phyloP scores from a whole-genome alignment of 805 yeast species.

The Ogataea ganodermae region DNA sequence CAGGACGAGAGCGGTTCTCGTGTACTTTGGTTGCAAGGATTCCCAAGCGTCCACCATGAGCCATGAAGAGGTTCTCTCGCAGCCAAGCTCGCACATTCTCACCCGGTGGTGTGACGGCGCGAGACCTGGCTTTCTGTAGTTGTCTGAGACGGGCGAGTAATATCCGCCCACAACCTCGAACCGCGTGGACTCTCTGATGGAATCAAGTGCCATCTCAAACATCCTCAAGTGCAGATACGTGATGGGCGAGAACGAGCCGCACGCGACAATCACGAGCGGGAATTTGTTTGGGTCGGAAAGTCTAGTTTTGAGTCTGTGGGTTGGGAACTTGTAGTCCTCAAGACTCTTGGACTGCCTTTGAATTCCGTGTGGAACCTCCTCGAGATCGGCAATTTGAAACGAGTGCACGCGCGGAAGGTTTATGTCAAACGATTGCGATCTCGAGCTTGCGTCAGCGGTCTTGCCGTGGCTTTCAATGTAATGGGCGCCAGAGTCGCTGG shows the following conservation, averaged over 20 bases:
- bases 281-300: constrained; percentile 73
- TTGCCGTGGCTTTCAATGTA: not conserved
- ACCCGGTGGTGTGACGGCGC: constrained; percentile 90
- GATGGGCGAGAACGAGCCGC: constrained; percentile 96
- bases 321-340: constrained; percentile 76
- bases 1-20: constrained; percentile 91
- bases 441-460: not conserved
- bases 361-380: constrained; percentile 95
- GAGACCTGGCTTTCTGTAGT: constrained; percentile 89
- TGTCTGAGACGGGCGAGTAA: constrained; percentile 92
- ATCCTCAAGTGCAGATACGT: constrained; percentile 92
- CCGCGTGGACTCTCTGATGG: constrained; percentile 85
- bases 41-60: constrained; percentile 99
- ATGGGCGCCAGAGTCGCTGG: constrained; percentile 8
- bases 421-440: constrained; percentile 7
- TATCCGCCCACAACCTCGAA: constrained; percentile 97
- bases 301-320: constrained; percentile 75
- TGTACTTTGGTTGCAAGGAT: constrained; percentile 84
- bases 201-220: constrained; percentile 98
- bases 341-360: constrained; percentile 79
- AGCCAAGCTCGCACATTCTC: constrained; percentile 96
- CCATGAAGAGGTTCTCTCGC: constrained; percentile 96
- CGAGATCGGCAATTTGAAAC: constrained; percentile 85
- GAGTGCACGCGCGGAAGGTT: constrained; percentile 47
- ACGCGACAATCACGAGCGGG: constrained; percentile 93